A percentile compares a stretch with the other conserved stretches of the same genome.
Conservation (phyloP, 2,329 filamentous ascomycete species). For the Sphaerostilbella broomeana region DNA sequence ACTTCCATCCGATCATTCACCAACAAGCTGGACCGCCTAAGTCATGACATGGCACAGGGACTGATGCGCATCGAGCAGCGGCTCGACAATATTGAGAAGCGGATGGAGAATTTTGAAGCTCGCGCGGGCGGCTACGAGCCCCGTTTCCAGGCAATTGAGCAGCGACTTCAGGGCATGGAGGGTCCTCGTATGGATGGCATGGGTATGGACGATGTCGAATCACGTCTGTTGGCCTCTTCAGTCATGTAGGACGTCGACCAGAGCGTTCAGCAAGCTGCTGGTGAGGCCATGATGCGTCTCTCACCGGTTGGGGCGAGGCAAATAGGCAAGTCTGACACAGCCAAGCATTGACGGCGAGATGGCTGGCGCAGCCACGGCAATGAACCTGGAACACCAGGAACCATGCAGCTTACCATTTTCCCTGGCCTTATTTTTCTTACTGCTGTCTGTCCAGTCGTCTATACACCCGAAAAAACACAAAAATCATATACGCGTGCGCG, state of each 20-base stretch:
- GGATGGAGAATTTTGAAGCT: slow-evolving; percentile 48
- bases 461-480: neutral
- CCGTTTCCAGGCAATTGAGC: slow-evolving; percentile 39
- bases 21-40: slow-evolving; percentile 54
- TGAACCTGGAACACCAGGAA: too few species aligned
- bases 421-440: neutral
- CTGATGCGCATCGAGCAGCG: slow-evolving; percentile 45
- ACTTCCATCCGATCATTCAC: slow-evolving; percentile 52
- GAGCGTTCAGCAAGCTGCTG: slow-evolving; percentile 2
- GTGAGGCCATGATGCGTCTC: neutral
- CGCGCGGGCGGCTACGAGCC: slow-evolving; percentile 37
- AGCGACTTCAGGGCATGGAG: slow-evolving; percentile 36
- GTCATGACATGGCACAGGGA: slow-evolving; percentile 49
- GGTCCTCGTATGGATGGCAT: slow-evolving; percentile 36
- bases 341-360: too few species aligned
- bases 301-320: neutral
- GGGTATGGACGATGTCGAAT: slow-evolving; percentile 40
- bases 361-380: too few species aligned
- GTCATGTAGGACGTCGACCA: slow-evolving; percentile 32
- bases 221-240: slow-evolving; percentile 36
- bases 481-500: too few species aligned
- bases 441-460: slow-evolving; percentile 1
- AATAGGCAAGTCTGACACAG: neutral
- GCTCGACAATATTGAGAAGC: slow-evolving; percentile 47
- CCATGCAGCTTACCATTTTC: too few species aligned